phyloP scores from a whole-genome alignment of 2,329 filamentous ascomycete species.

The Penicillium sp. region DNA sequence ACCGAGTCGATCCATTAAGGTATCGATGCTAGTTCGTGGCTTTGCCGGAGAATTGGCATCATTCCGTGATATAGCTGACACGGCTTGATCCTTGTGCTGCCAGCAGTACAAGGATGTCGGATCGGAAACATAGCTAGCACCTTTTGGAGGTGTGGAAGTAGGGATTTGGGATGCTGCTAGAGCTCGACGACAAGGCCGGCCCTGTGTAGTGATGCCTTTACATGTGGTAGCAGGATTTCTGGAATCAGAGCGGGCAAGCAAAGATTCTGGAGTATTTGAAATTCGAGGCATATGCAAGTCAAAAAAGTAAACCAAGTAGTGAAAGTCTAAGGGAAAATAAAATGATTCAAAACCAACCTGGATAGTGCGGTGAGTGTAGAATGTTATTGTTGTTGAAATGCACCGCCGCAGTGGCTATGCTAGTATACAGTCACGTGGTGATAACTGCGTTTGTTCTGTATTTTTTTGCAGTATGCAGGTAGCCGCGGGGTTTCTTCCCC shows the following conservation, averaged over 20 bases:
- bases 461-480: not conserved
- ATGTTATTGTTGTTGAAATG: constrained; percentile 7
- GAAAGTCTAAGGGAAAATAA: not conserved
- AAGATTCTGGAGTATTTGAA: constrained; percentile 71
- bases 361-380: constrained; percentile 10
- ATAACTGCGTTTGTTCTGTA: not conserved
- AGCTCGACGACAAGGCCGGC: constrained; percentile 74
- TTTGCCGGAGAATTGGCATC: constrained; percentile 44
- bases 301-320: not conserved
- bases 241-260: constrained; percentile 74
- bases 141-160: constrained; percentile 21
- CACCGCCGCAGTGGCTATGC: constrained; percentile 25
- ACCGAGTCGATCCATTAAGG: constrained; percentile 72
- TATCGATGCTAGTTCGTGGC: constrained; percentile 77
- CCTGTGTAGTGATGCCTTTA: constrained; percentile 74
- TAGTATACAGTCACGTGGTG: constrained; percentile 8
- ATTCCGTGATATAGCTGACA: constrained; percentile 13
- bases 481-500: not conserved
- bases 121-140: constrained; percentile 22
- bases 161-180: constrained; percentile 49
- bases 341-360: not conserved
- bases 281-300: constrained; percentile 57
- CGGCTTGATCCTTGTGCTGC: constrained; percentile 89
- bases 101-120: constrained; percentile 66
- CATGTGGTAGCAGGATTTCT: constrained; percentile 80